phyloP scores from a whole-genome alignment of 2,329 filamentous ascomycete genomes.

The Phialophora chinensis region DNA sequence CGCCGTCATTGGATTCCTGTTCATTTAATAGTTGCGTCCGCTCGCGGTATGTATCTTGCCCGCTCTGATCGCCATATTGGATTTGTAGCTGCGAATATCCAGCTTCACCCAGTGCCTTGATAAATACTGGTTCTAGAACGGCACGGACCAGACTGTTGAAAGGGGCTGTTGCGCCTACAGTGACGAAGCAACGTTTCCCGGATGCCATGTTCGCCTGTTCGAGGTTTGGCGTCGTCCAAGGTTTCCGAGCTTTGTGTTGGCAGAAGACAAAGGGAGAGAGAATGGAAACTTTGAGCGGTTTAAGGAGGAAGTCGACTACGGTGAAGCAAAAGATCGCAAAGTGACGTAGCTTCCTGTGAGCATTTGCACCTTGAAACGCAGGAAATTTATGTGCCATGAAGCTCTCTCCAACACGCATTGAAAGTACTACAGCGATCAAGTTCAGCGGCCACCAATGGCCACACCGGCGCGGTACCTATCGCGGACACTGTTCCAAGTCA shows the following conservation, averaged over 20 bases:
- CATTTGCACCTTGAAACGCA: neutral
- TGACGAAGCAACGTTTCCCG: conserved; percentile 73
- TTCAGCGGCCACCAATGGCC: conserved; percentile 32
- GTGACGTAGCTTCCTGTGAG: neutral
- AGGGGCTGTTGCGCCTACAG: conserved; percentile 87
- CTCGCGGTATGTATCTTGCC: conserved; percentile 60
- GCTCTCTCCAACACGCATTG: conserved; percentile 26
- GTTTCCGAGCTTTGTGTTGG: neutral
- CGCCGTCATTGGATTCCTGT: conserved; percentile 43
- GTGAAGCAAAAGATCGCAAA: neutral
- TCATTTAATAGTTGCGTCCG: conserved; percentile 37
- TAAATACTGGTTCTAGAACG: conserved; percentile 67
- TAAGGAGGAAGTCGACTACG: neutral
- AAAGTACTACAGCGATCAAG: neutral
- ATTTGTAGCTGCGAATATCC: conserved; percentile 75
- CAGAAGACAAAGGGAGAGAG: conserved; percentile 6
- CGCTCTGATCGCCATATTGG: conserved; percentile 75
- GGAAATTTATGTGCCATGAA: conserved; percentile 24
- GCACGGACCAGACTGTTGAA: conserved; percentile 75
- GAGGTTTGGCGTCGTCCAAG: conserved; percentile 23
- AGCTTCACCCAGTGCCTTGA: conserved; percentile 62
- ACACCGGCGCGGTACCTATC: conserved; percentile 38
- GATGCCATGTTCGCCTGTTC: conserved; percentile 6
- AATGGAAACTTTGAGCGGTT: neutral
- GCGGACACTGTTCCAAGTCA: conserved; percentile 35